Base-by-base conservation (phyloP, 2,329 filamentous ascomycete genomes). In the Apiospora arundinis region DNA sequence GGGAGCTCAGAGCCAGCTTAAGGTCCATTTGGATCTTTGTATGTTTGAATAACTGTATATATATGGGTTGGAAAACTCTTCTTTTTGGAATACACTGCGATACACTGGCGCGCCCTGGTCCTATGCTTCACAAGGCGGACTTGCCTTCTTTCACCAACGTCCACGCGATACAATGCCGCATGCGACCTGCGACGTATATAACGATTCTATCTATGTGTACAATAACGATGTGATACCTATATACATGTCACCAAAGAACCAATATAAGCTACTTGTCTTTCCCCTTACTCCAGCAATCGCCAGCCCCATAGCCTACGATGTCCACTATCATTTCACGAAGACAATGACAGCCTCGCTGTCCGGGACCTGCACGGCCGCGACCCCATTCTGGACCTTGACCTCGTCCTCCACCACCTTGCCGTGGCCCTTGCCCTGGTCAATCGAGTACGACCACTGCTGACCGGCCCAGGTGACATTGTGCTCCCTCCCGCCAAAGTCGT, bases 401-500 rank as follows among this genome's bases (percentile, higher is more conserved):
- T 56, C 23, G 11, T 56, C 49, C 25, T 56, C 49, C 14, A 7
- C 65, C 44, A 18, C 28, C 68, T 46, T 44, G 28, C 28, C n/a
- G 68, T 70, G 69, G n/a, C 72, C 75, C 60, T 74, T 72, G 37
- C 73, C 75, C n/a, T 72, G 37, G 45, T 76, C 72, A 23, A 75
- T 45, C n/a, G 67, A 72, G 45, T 73, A 72, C 3, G 67, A 73
- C 74, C 75, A 77, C 68, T 77, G 75, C 71, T 76, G 72, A 3
- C 75, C 75, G 42, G 74, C 75, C 72, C 74, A 76, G 6, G 77
- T 80, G 21, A 79, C 76, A 69, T 77, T 78, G 37, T 78, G 73
- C 44, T 75, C 72, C 8, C 74, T 70, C 7, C 76, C 76, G 25
- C 76, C 76, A 18, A 75, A 73, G 28, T 79, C 78, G 66, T 77